Evolutionary conservation across 768 basidiomycete genomes (phyloP), one percentile per base, ranked within the genome.

Genomic region (Trametes villosa): DNA sequence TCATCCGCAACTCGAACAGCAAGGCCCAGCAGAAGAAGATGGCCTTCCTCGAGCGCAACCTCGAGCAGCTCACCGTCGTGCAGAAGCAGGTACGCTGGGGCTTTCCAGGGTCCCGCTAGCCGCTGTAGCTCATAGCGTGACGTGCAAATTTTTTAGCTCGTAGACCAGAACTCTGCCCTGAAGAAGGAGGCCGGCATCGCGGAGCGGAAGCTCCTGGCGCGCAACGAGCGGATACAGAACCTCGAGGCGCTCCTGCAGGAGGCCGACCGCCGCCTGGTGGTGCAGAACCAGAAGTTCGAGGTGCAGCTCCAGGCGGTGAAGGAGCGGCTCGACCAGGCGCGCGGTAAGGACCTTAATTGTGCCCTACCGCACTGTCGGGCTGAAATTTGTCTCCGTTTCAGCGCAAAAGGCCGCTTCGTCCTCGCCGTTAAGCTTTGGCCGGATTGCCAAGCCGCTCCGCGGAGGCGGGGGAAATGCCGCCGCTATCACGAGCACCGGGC

Each of bases 11-110:
- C 74, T 96, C 94, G 78, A 98, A 98, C 76, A 95, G 91, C 75
- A 96, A 96, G 74, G 94, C 96, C 8, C 97, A 99, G 68, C 94
- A 96, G 78, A 96, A 96, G 85, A 98, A 98, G 84, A 96, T 98
- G 91, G 92, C 94, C 13, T 97, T 98, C 84, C 76, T 99, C 55
- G 95, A 98, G 72, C 90, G 96, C 53, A 99, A 98, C 71, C 79
- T 99, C 53, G 96, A 98, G 70, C 94, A 96, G 71, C 78, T 98
- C 65, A 96, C 95, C 27, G 76, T 93, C 53, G 95, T 98, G 22
- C 97, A 98, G 83, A 97, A 98, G 76, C 95, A 98, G 87, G 96
- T 90, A 63, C 52, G 81, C 70, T 31, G 41, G 42, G 3, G 27
- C 20, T 42, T 34, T 46, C 44, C 26, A 18, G 20, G 33, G 48